These are phyloP conservation scores for Sphagnum fallax DNA, from an alignment of 228 moss, liverwort and hornwort species.

Conservation along the genomic window DNA sequence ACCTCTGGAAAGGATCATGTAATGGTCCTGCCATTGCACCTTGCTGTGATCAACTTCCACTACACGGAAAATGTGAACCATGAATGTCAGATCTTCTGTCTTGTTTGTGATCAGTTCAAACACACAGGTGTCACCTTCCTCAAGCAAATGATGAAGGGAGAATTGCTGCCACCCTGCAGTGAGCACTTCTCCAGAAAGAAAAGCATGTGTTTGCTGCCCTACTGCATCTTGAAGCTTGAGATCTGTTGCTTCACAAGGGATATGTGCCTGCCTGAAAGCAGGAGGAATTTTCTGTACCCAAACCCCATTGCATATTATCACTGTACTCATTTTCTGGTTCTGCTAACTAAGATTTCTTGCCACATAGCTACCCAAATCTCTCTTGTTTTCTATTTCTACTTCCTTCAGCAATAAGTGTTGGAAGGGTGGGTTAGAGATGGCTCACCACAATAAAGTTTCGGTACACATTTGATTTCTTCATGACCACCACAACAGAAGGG, in stretches of 20 bases:
- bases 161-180: slow-evolving; percentile 31
- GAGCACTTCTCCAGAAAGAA: slow-evolving; percentile 12
- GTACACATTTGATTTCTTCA: slow-evolving; percentile 33
- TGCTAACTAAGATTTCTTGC: too few species aligned
- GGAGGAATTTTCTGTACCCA: slow-evolving; percentile 25
- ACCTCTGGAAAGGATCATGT: slow-evolving; percentile 17
- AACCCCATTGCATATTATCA: neutral
- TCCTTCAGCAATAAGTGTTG: too few species aligned
- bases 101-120: slow-evolving; percentile 15
- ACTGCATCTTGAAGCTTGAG: slow-evolving; percentile 21
- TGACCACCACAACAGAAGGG: slow-evolving; percentile 21
- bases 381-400: too few species aligned
- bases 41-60: slow-evolving; percentile 15
- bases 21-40: slow-evolving; percentile 17
- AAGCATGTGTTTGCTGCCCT: slow-evolving; percentile 20
- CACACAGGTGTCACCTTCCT: slow-evolving; percentile 40
- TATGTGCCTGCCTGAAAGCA: slow-evolving; percentile 13
- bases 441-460: slow-evolving; percentile 28
- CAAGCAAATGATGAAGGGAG: slow-evolving; percentile 20
- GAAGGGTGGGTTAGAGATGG: neutral
- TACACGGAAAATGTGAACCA: slow-evolving; percentile 32
- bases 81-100: slow-evolving; percentile 5
- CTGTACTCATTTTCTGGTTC: too few species aligned
- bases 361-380: too few species aligned
- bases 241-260: slow-evolving; percentile 3